These are phyloP conservation scores for Fusarium sp. DNA, from an alignment of 2,329 filamentous ascomycete species.

Conservation along the genomic window DNA sequence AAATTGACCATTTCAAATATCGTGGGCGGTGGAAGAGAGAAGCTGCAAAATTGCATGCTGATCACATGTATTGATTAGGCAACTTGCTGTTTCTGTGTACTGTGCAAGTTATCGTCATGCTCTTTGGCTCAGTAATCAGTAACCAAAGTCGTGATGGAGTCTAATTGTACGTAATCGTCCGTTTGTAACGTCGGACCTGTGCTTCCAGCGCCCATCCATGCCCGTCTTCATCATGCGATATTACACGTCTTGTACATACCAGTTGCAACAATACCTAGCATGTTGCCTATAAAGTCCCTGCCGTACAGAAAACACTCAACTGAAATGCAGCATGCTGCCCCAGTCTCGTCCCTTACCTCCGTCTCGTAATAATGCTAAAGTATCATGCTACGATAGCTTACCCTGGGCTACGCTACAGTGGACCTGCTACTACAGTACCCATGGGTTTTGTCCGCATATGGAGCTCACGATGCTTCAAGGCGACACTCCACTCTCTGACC, in stretches of 20 bases:
- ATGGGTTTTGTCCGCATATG: conserved; percentile 31
- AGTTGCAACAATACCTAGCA: conserved; percentile 24
- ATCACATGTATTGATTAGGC: conserved; percentile 17
- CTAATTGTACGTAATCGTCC: conserved; percentile 42
- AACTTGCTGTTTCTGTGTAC: neutral
- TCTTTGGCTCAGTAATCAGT: conserved; percentile 27
- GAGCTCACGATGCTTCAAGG: conserved; percentile 44
- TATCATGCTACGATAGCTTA: conserved; percentile 35
- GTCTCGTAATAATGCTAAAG: conserved; percentile 27
- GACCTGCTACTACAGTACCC: conserved; percentile 17
- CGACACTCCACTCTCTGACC: conserved; percentile 19
- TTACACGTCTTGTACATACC: conserved; percentile 10
- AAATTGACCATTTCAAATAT: conserved; percentile 12
- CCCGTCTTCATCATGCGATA: conserved; percentile 38
- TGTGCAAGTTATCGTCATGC: conserved; percentile 22
- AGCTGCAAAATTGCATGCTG: conserved; percentile 25
- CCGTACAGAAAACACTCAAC: conserved; percentile 14
- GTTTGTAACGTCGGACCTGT: conserved; percentile 28
- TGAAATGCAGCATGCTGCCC: conserved; percentile 22
- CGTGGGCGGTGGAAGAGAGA: conserved; percentile 5
- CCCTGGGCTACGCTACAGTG: conserved; percentile 35
- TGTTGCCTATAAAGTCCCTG: neutral
- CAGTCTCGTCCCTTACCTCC: conserved; percentile 38
- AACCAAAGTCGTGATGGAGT: conserved; percentile 29
- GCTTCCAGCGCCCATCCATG: conserved; percentile 11